Evolutionary conservation across 2,329 filamentous ascomycete species (phyloP), one percentile per base, ranked within the genome.

Genomic region (Alternaria ventricosa): DNA sequence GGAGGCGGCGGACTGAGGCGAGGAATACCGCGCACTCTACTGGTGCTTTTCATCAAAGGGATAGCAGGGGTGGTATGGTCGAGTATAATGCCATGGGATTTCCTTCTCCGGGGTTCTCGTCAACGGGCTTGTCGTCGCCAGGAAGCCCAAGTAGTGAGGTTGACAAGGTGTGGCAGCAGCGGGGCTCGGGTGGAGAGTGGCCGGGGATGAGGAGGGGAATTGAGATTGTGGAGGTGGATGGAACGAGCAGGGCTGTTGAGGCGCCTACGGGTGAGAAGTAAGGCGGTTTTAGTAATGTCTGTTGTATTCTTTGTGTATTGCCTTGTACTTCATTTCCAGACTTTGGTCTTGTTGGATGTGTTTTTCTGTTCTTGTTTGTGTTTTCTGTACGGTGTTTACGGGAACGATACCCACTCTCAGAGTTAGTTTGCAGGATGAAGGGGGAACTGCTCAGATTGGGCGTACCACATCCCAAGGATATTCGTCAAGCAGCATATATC

Each of bases 211-310:
- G 23, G 15, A 30, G 43, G 18, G 50, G 60, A 10, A 30, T 59
- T 22, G 67, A 61, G 0, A 33, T 66, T 55, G 63, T 65, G 11
- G 68, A 71, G 33, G 65, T 63, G 15, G 66, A 64, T 57, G 67
- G 67, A 10, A 41, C 53, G 25, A 46, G 63, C 22, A 55, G 56
- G 22, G 58, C 61, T 9, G 61, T 66, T 15, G 66, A 69, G 28
- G 65, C 58, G 20, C 63, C 65, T 18, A 30, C 55, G 0, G 56
- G 15, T 27, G 55, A 57, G 28, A 50, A 41, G 11, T 50, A 13
- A 56, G 5, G 9, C 6, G 23, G n/a, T 20, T 18, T 43, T 4
- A 20, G 7, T 18, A 41, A 6, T 27, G 33, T 36, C 7, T 36
- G 33, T 20, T 43, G 10, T 27, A 3, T 15, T 43, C 28, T 6